Evolutionary conservation across 768 basidiomycete species (phyloP), one percentile per base, ranked within the genome.

Genomic region (Cyclocybe cylindracea): DNA sequence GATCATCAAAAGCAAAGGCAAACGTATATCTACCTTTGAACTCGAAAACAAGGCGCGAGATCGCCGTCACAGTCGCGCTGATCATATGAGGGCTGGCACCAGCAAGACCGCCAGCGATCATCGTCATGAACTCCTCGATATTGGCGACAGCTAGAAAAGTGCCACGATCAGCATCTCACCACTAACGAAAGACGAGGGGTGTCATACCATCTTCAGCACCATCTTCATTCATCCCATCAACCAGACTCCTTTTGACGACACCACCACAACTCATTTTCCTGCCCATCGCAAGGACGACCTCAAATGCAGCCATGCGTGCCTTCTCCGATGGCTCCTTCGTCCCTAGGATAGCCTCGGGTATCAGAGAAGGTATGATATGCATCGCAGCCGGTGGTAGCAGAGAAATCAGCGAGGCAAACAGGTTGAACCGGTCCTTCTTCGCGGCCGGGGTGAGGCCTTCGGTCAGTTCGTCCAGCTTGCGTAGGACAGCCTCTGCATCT

Each of bases 31-130:
- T 46, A 94, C 95, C 86, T 79, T 89, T 94, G 76, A 95, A 99
- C 70, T 98, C 97, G 66, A 98, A 99, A 13, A 98, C 78, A 10
- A 98, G 77, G 18, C 97, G 84, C 2, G 95, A 95, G 48, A 99
- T 84, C 0, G 94, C 92, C 5, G 94, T 98, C 46, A 98, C 85
- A 1, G 93, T 92, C 2, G 97, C 97, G 63, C 94, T 96, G 66
- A 98, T 96, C 94, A 97, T 98, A 65, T 99, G 97, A 0, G 96
- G 94, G 9, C 85, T 91, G 10, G 90, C 87, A 16, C 93, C 95
- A 7, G 94, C 94, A 42, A 98, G 72, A 51, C 97, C 97, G 59
- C 94, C 95, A 35, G 91, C 91, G 29, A 98, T 76, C 95, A 99
- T 98, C 3, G 91, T 99, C 74, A 98, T 78, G 66, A 91, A 98